phyloP scores from a whole-genome alignment of 257 asterid species.

The Solanum lycopersicoides region DNA sequence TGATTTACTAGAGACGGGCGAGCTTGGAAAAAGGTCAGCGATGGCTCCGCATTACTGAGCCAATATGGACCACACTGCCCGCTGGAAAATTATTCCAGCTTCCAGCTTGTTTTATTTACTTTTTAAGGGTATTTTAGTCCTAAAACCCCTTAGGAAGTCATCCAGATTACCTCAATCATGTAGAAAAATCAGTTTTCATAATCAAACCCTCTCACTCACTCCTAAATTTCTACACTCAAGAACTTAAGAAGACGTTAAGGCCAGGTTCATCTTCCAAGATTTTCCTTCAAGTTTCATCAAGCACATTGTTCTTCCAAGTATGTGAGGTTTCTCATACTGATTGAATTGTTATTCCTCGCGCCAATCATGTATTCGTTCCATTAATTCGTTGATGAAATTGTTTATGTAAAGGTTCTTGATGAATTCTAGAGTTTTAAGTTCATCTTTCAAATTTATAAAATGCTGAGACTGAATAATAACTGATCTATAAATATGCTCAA shows the following conservation, averaged over 20 bases:
- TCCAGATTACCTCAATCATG: background rate
- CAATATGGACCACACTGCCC: background rate
- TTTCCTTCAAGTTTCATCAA: background rate
- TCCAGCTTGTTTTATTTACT: background rate
- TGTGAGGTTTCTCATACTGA: background rate
- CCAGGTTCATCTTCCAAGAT: background rate
- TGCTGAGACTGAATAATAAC: too few species aligned
- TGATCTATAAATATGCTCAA: too few species aligned
- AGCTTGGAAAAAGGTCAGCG: fast-evolving
- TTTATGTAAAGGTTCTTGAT: background rate
- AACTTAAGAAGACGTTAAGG: background rate
- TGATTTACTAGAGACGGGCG: background rate
- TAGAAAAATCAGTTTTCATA: too few species aligned
- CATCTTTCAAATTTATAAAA: background rate
- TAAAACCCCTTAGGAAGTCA: background rate
- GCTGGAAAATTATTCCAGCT: too few species aligned
- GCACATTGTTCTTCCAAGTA: background rate
- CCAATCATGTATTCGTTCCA: background rate
- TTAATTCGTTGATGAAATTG: too few species aligned
- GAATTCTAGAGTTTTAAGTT: background rate
- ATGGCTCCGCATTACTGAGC: background rate
- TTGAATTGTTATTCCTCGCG: background rate
- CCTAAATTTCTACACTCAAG: background rate
- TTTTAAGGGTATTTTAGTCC: background rate
- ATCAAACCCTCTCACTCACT: background rate